These are phyloP conservation scores for Termitomyces heimii DNA, from an alignment of 768 basidiomycete genomes.

Conservation along the genomic window DNA sequence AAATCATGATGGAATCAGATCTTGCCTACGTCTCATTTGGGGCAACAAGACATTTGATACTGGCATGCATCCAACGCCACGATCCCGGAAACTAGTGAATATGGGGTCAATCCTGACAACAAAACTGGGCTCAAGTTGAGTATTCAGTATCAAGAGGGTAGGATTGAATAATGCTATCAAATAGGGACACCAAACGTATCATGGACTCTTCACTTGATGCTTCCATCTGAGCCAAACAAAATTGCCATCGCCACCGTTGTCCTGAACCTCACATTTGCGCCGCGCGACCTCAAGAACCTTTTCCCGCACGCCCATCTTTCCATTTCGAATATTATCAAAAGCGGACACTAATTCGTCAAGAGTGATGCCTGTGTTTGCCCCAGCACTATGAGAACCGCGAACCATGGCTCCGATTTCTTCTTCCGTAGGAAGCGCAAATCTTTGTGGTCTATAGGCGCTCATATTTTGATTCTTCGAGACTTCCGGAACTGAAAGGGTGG, in stretches of 20 bases:
- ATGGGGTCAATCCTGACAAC: not conserved
- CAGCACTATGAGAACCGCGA: constrained; percentile 53
- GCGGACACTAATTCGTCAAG: constrained; percentile 57
- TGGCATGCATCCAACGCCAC: not conserved
- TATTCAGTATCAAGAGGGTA: not conserved
- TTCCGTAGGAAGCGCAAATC: constrained; percentile 72
- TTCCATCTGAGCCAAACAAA: constrained; percentile 61
- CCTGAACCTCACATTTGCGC: constrained; percentile 58
- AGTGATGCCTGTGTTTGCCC: constrained; percentile 56
- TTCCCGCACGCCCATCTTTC: constrained; percentile 60
- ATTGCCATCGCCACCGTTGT: constrained; percentile 51
- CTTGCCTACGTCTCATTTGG: not conserved
- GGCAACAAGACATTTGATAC: not conserved
- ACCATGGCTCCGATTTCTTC: constrained; percentile 63
- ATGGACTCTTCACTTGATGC: constrained; percentile 23
- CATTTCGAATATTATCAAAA: constrained; percentile 40
- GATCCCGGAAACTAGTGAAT: not conserved
- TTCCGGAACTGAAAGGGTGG: constrained; percentile 37
- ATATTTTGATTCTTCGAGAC: constrained; percentile 13
- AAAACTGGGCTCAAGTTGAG: not conserved
- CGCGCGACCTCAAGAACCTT: constrained; percentile 75
- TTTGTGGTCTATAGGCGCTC: constrained; percentile 24
- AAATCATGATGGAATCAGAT: constrained; percentile 6
- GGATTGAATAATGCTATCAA: not conserved
- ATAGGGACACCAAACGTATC: constrained; percentile 6